Conservation (phyloP, 768 basidiomycete genomes). For the Boletus vinaceobasis region DNA sequence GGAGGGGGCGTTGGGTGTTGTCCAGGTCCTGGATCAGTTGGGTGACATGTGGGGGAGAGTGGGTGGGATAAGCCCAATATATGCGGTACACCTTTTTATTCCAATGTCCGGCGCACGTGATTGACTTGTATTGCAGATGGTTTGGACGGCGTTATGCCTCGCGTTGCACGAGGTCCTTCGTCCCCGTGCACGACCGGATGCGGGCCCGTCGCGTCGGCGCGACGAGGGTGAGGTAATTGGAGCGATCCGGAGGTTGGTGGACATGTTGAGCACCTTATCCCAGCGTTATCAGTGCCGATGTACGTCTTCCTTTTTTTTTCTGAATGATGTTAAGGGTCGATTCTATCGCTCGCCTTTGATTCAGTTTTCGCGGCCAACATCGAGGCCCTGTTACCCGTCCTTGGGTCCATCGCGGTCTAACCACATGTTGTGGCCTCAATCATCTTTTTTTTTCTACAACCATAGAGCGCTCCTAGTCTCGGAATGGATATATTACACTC, state of each 20-base stretch:
- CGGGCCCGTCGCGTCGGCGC: conserved; percentile 3
- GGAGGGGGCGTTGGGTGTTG: conserved; percentile 13
- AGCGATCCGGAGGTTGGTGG: conserved; percentile 17
- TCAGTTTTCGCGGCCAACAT: conserved; percentile 23
- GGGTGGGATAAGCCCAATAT: conserved; percentile 15
- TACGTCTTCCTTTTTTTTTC: conserved; percentile 8
- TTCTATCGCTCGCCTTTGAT: neutral
- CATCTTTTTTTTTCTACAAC: neutral
- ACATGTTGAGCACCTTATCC: conserved; percentile 15
- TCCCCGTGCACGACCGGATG: conserved; percentile 12
- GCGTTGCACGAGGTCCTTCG: conserved; percentile 20
- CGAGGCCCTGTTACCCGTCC: conserved; percentile 24
- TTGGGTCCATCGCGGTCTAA: conserved; percentile 17
- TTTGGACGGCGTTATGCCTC: conserved; percentile 24
- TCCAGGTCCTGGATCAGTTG: conserved; percentile 14
- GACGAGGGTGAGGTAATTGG: conserved; percentile 11
- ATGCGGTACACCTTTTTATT: conserved; percentile 6
- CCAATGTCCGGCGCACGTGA: neutral
- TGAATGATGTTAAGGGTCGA: neutral
- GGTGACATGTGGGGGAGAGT: conserved; percentile 1
- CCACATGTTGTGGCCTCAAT: neutral
- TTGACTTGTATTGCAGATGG: conserved; percentile 7
- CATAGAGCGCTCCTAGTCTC: neutral
- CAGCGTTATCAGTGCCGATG: conserved; percentile 16
- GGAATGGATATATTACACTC: neutral